These are phyloP conservation scores for Clathrus columnatus DNA, from an alignment of 768 basidiomycete genomes.

Conservation along the genomic window DNA sequence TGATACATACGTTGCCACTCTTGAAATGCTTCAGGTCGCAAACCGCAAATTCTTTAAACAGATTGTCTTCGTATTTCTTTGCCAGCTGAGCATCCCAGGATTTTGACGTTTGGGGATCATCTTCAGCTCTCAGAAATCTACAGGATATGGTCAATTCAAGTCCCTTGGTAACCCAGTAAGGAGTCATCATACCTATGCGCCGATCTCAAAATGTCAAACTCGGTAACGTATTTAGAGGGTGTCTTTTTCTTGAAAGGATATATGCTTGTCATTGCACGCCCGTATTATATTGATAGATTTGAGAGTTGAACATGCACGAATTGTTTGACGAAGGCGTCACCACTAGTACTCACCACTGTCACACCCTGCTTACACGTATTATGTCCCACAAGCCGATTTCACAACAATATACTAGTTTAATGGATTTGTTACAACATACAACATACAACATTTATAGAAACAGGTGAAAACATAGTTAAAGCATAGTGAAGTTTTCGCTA, in stretches of 20 bases:
- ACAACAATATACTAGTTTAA: too few species aligned
- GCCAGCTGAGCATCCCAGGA: conserved; percentile 86
- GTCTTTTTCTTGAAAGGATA: conserved; percentile 8
- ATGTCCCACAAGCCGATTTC: too few species aligned
- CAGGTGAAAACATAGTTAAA: conserved; percentile 7
- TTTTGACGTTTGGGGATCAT: conserved; percentile 24
- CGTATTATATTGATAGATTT: neutral
- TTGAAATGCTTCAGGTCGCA: conserved; percentile 97
- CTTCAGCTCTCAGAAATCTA: conserved; percentile 71
- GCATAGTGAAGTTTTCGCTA: neutral
- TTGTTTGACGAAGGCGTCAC: too few species aligned
- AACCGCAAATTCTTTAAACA: conserved; percentile 88
- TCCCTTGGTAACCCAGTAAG: neutral
- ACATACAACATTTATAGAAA: neutral
- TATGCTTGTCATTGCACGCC: conserved; percentile 2
- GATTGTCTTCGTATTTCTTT: conserved; percentile 74
- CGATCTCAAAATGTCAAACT: conserved; percentile 70
- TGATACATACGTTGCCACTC: conserved; percentile 62
- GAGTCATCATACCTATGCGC: conserved; percentile 48
- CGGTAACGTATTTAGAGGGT: conserved; percentile 25
- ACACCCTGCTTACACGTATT: too few species aligned
- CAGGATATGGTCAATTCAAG: conserved; percentile 2
- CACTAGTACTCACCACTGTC: too few species aligned
- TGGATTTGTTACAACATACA: neutral
- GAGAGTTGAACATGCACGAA: too few species aligned